A percentile compares a stretch with the other conserved stretches of the same genome.
These are phyloP conservation scores for Boechera retrofracta DNA, from an alignment of 345 rosid genomes.

Conservation along the genomic window DNA sequence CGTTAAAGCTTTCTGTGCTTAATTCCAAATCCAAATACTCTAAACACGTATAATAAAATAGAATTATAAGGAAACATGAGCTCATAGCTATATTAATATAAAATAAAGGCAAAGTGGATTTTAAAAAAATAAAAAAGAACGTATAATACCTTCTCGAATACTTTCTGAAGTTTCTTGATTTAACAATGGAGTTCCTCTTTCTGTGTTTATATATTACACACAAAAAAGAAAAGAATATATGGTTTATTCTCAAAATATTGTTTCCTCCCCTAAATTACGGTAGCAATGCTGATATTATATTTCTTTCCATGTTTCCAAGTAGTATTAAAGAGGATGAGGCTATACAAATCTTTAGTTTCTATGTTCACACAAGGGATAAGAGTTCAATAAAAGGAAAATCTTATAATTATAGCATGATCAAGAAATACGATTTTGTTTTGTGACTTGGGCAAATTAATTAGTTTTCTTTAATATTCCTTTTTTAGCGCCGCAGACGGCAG, in stretches of 20 bases:
- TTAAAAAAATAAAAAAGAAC: background rate
- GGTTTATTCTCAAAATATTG: constrained; percentile 25
- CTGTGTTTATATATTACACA: constrained; percentile 36
- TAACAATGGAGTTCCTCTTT: constrained; percentile 40
- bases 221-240: constrained; percentile 19
- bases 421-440: constrained; percentile 4
- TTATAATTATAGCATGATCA: constrained; percentile 24
- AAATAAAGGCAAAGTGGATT: background rate
- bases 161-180: constrained; percentile 45
- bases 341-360: background rate
- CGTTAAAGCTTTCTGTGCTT: background rate
- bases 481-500: background rate
- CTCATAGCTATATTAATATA: background rate
- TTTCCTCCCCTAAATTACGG: constrained; percentile 30
- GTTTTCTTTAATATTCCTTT: background rate
- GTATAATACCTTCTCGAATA: constrained; percentile 35
- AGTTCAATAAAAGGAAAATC: background rate
- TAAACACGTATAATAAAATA: background rate
- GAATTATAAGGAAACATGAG: background rate
- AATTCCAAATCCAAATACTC: background rate
- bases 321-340: constrained; percentile 13
- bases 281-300: background rate
- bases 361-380: background rate
- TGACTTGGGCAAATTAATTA: constrained; percentile 19
- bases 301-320: constrained; percentile 17